A percentile compares a stretch with the other conserved stretches of the same genome.
Evolutionary conservation across 345 rosid species (phyloP).

Genomic region (Pugionium cornutum): DNA sequence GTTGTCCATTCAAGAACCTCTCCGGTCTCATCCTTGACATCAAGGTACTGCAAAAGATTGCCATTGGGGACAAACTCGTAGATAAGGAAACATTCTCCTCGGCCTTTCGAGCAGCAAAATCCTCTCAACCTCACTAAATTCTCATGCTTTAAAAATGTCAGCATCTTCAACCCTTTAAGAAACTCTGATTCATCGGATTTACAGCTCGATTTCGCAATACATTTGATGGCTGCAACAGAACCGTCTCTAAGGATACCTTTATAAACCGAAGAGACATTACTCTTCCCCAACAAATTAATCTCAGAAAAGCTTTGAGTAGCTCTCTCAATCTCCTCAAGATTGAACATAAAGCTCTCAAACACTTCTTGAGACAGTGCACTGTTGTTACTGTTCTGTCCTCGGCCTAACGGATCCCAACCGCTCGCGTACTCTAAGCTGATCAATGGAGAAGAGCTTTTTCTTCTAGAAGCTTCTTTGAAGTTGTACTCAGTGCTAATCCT

Average conservation of each 20-base stretch:
- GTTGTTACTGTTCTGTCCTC: conserved; percentile 47
- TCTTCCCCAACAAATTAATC: conserved; percentile 69
- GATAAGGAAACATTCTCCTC: conserved; percentile 90
- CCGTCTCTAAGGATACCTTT: conserved; percentile 88
- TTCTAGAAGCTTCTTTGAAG: conserved; percentile 51
- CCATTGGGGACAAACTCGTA: conserved; percentile 87
- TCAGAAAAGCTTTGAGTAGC: conserved; percentile 94
- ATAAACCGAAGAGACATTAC: conserved; percentile 69
- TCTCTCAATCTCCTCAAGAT: conserved; percentile 87
- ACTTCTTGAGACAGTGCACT: conserved; percentile 72
- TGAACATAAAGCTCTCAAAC: conserved; percentile 88
- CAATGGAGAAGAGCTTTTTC: conserved; percentile 70
- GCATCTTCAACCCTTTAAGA: conserved; percentile 72
- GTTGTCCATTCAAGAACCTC: conserved; percentile 83
- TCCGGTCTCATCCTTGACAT: conserved; percentile 53
- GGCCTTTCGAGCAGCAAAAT: conserved; percentile 89
- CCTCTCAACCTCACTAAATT: conserved; percentile 81
- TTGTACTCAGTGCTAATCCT: conserved; percentile 70
- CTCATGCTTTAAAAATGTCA: conserved; percentile 77
- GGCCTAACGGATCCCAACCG: conserved; percentile 92
- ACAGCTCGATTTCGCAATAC: conserved; percentile 87
- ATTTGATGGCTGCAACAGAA: conserved; percentile 67
- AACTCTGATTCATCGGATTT: conserved; percentile 77
- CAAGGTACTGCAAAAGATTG: conserved; percentile 76
- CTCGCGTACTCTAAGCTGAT: conserved; percentile 84